phyloP scores from a whole-genome alignment of 2,329 filamentous ascomycete genomes.

The Paraphoma sp. region DNA sequence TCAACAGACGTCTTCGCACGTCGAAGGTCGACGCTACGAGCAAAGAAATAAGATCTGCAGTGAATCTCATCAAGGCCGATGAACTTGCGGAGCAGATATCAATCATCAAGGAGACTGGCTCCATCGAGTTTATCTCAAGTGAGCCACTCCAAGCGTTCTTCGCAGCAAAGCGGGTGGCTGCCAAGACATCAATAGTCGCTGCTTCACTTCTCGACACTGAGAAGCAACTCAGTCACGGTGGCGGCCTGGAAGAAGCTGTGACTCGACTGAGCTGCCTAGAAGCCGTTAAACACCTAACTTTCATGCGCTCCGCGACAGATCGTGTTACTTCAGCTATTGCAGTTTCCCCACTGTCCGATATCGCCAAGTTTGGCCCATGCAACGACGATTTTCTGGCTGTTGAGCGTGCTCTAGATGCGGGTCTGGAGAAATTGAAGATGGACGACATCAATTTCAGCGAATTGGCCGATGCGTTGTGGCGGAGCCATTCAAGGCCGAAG shows the following conservation, averaged over 20 bases:
- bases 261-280: slow-evolving; percentile 69
- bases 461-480: slow-evolving; percentile 80
- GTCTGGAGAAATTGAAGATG: slow-evolving; percentile 82
- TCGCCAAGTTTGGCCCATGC: slow-evolving; percentile 78
- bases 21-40: slow-evolving; percentile 90
- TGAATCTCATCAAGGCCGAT: slow-evolving; percentile 84
- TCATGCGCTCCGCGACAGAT: slow-evolving; percentile 82
- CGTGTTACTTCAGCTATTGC: slow-evolving; percentile 83
- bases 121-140: slow-evolving; percentile 72
- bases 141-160: slow-evolving; percentile 89
- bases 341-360: slow-evolving; percentile 78
- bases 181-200: slow-evolving; percentile 68
- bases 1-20: slow-evolving; percentile 91
- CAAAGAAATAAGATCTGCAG: slow-evolving; percentile 91
- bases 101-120: slow-evolving; percentile 59
- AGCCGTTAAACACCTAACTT: slow-evolving; percentile 82
- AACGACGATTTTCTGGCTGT: slow-evolving; percentile 90
- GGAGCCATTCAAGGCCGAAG: slow-evolving; percentile 14
- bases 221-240: slow-evolving; percentile 63
- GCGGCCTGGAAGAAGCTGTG: slow-evolving; percentile 79
- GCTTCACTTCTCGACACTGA: slow-evolving; percentile 16
- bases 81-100: slow-evolving; percentile 87
- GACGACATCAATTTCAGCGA: slow-evolving; percentile 87
- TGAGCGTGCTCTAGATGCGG: slow-evolving; percentile 84
- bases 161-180: slow-evolving; percentile 83